Percentiles rank a stretch among this genome's conserved stretches.
Evolutionary conservation across 2,329 filamentous ascomycete genomes (phyloP).

Genomic region (Drechmeria coniospora): DNA sequence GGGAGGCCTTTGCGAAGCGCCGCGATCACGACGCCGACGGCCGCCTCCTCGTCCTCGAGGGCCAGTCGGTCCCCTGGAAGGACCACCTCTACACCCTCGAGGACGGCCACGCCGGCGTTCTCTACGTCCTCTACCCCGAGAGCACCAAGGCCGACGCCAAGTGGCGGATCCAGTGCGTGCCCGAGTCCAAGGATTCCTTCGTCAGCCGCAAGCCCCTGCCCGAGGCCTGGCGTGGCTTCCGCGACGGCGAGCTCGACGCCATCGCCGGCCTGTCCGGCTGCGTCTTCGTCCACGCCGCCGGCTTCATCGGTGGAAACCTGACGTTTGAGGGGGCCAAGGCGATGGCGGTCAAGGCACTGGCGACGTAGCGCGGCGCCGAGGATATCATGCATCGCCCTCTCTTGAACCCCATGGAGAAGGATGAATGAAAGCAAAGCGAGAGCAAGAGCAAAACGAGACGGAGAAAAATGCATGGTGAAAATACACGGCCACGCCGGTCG

Average conservation of each 20-base stretch:
- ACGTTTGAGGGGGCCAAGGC: slow-evolving; percentile 74
- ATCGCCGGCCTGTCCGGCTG: slow-evolving; percentile 55
- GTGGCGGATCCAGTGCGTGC: slow-evolving; percentile 92
- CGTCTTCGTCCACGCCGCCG: slow-evolving; percentile 85
- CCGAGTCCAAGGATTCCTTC: slow-evolving; percentile 71
- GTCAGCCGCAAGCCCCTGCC: slow-evolving; percentile 83
- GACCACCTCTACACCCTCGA: slow-evolving; percentile 90
- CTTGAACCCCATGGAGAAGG: too few species aligned
- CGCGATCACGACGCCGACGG: slow-evolving; percentile 54
- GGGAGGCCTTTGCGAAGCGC: slow-evolving; percentile 57
- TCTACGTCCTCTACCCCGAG: slow-evolving; percentile 89
- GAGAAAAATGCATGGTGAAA: too few species aligned
- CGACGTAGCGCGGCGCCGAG: slow-evolving; percentile 13
- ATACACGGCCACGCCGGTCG: too few species aligned
- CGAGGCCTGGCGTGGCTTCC: slow-evolving; percentile 79
- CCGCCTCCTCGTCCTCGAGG: slow-evolving; percentile 65
- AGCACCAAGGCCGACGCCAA: slow-evolving; percentile 58
- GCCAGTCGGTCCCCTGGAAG: slow-evolving; percentile 79
- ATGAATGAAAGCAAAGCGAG: background rate
- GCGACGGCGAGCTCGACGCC: slow-evolving; percentile 70
- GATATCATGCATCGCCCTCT: too few species aligned
- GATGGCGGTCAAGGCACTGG: slow-evolving; percentile 68
- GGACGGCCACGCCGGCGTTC: slow-evolving; percentile 40
- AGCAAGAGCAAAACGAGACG: too few species aligned
- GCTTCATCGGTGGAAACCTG: slow-evolving; percentile 93